A percentile compares a stretch with the other conserved stretches of the same genome.
Conservation (phyloP, 2,329 filamentous ascomycete genomes). For the Fusarium tricinctum region DNA sequence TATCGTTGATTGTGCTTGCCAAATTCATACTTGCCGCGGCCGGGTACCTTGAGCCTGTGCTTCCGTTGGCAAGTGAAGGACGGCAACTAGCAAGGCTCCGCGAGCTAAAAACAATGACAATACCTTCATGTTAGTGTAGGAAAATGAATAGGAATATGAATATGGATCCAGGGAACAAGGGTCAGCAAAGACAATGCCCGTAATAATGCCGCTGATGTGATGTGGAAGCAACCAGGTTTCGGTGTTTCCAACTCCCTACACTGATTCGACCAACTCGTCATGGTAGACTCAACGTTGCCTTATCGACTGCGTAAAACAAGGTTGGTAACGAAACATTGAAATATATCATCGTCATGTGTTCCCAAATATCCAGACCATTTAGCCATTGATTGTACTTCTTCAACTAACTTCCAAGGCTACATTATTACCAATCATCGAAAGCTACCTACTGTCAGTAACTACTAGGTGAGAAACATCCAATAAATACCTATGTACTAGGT, state of each 20-base stretch:
- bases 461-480: too few relatives aligned
- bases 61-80: neutral
- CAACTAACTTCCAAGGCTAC: neutral
- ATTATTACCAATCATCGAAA: neutral
- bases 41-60: conserved; percentile 27
- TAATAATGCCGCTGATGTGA: conserved; percentile 3
- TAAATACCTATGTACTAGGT: too few relatives aligned
- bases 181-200: neutral
- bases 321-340: neutral
- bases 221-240: neutral
- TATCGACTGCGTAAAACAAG: neutral
- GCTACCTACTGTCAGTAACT: neutral
- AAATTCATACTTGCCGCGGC: conserved; percentile 45
- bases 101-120: conserved; percentile 19
- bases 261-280: neutral
- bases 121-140: too few relatives aligned
- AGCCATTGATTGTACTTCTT: neutral
- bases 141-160: too few relatives aligned
- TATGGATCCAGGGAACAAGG: neutral
- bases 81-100: conserved; percentile 21
- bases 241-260: neutral
- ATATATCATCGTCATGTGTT: neutral
- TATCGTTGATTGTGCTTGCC: conserved; percentile 26
- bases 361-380: too few relatives aligned
- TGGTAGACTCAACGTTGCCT: neutral